These are phyloP conservation scores for Chaetomium cochliodes DNA, from an alignment of 495 filamentous ascomycete genomes.

Conservation along the genomic window DNA sequence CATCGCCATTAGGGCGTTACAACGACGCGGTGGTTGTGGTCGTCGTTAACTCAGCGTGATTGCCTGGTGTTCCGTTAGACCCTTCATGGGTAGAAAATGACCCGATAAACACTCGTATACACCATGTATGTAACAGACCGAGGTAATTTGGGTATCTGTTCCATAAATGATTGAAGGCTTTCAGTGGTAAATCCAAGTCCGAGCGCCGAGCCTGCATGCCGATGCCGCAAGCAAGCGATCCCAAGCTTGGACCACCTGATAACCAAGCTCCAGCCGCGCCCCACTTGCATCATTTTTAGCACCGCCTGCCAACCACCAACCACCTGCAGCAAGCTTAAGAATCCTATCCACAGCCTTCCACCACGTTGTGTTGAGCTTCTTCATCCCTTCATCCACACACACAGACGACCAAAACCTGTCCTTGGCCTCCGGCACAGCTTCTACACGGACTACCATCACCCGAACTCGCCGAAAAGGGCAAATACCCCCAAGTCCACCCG, in stretches of 20 bases:
- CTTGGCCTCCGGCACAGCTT: not conserved
- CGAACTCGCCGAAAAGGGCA: not conserved
- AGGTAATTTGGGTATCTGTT: too few species aligned
- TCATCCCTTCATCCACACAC: constrained; percentile 17
- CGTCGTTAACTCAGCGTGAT: too few species aligned
- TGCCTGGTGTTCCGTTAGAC: too few species aligned
- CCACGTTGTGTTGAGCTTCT: constrained; percentile 30
- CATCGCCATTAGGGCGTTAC: too few species aligned
- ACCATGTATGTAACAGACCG: too few species aligned
- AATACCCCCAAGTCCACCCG: not conserved
- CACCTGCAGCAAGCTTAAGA: constrained; percentile 22
- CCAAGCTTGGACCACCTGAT: constrained; percentile 36
- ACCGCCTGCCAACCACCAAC: constrained; percentile 30
- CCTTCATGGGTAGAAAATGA: too few species aligned
- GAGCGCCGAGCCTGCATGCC: too few species aligned
- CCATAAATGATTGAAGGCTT: too few species aligned
- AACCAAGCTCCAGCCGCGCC: constrained; percentile 27
- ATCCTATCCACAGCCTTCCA: constrained; percentile 30
- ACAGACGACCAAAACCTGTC: not conserved
- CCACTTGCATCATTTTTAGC: constrained; percentile 33
- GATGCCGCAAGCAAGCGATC: too few species aligned
- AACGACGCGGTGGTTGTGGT: too few species aligned
- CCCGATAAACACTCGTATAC: too few species aligned
- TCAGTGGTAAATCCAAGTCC: too few species aligned
- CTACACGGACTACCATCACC: not conserved